Percentiles rank a stretch among this genome's conserved stretches.
These are phyloP conservation scores for Syncephalastrum racemosum DNA, from an alignment of 371 early-diverging fungal species.

Conservation along the genomic window DNA sequence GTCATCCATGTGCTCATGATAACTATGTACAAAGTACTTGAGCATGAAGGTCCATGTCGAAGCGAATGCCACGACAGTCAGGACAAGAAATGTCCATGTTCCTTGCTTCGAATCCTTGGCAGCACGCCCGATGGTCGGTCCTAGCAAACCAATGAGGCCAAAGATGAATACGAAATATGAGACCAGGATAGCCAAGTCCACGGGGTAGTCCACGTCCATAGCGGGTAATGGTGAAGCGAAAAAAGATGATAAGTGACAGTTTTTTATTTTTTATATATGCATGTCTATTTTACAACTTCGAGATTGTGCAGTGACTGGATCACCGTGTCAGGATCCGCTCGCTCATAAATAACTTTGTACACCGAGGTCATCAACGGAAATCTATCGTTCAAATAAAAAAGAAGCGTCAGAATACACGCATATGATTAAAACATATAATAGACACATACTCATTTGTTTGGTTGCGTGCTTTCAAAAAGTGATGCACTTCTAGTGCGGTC, in stretches of 20 bases:
- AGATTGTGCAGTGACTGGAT: constrained; percentile 3
- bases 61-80: constrained; percentile 20
- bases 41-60: constrained; percentile 46
- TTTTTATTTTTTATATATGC: too few relatives aligned
- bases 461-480: constrained; percentile 67
- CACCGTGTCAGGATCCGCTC: constrained; percentile 35
- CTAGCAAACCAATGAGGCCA: constrained; percentile 1
- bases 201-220: constrained; percentile 26
- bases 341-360: constrained; percentile 84
- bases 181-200: constrained; percentile 31
- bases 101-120: neutral
- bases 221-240: too few relatives aligned
- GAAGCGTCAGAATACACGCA: too few relatives aligned
- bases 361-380: constrained; percentile 89
- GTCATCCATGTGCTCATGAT: constrained; percentile 19
- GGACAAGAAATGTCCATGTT: constrained; percentile 14
- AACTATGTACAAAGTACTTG: constrained; percentile 33
- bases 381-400: constrained; percentile 40
- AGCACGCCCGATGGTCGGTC: neutral
- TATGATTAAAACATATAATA: neutral
- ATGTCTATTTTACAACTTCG: too few relatives aligned
- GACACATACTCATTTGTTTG: constrained; percentile 41
- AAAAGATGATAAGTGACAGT: too few relatives aligned
- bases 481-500: constrained; percentile 88
- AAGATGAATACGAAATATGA: constrained; percentile 11